Conservation (phyloP, 768 basidiomycete species). For the Lactarius deliciosus region DNA sequence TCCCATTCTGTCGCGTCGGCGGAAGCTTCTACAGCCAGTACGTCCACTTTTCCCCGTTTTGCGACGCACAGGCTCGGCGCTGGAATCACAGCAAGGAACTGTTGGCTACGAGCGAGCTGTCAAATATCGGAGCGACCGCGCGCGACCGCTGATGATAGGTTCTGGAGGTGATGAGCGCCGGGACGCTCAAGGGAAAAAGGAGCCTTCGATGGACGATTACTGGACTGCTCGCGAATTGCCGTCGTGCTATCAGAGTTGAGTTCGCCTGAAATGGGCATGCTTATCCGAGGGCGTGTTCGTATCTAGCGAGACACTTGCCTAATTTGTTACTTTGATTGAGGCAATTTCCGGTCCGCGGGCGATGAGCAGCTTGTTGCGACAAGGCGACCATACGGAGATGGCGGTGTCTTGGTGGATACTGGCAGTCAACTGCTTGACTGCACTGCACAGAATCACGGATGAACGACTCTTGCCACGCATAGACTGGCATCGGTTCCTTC, state of each 20-base stretch:
- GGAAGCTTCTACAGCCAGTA: neutral
- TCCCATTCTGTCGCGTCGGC: neutral
- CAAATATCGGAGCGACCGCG: neutral
- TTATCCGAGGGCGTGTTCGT: neutral
- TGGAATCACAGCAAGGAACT: neutral
- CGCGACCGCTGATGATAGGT: neutral
- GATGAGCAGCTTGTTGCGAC: neutral
- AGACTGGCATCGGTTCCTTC: neutral
- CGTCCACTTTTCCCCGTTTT: neutral
- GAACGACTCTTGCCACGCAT: conserved; percentile 4
- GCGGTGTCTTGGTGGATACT: conserved; percentile 16
- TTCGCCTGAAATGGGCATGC: conserved; percentile 10
- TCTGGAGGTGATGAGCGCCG: neutral
- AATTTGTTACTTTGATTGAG: conserved; percentile 4
- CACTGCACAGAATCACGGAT: neutral
- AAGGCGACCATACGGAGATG: conserved; percentile 6
- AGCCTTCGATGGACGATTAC: neutral
- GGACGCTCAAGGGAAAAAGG: neutral
- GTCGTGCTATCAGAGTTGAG: conserved; percentile 17
- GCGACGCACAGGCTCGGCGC: neutral
- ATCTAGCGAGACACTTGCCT: conserved; percentile 14
- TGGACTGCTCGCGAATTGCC: conserved; percentile 5
- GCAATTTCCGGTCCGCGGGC: conserved; percentile 18
- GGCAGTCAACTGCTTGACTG: neutral
- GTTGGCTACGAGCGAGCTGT: conserved; percentile 5